Evolutionary conservation across 2,329 filamentous ascomycete genomes (phyloP).

Genomic region (Ophiostoma sp.): DNA sequence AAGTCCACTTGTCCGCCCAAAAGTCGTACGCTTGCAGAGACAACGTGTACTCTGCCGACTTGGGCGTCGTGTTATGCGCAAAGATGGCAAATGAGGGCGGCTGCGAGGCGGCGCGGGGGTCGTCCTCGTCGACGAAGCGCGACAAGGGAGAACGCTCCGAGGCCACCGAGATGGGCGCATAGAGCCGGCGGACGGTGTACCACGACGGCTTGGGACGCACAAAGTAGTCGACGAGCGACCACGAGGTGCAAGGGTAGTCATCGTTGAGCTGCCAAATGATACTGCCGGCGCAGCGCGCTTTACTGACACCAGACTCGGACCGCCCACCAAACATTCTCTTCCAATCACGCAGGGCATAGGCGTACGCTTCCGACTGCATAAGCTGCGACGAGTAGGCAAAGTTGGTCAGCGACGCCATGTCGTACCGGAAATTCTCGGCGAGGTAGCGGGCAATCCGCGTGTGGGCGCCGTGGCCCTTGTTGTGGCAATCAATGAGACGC

Average conservation of each 20-base stretch:
- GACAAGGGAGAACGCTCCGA: conserved; percentile 54
- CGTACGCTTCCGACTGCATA: conserved; percentile 67
- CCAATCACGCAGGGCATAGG: conserved; percentile 57
- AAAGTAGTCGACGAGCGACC: conserved; percentile 76
- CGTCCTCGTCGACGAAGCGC: conserved; percentile 4
- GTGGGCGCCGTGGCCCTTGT: conserved; percentile 90
- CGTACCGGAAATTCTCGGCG: conserved; percentile 81
- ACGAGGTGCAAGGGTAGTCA: conserved; percentile 82
- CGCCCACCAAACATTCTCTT: conserved; percentile 55
- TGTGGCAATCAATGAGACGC: conserved; percentile 88
- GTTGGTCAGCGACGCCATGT: conserved; percentile 59
- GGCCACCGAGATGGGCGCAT: conserved; percentile 70
- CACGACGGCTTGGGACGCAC: conserved; percentile 77
- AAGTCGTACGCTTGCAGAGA: not conserved
- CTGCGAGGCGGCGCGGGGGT: not conserved
- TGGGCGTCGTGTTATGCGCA: not conserved
- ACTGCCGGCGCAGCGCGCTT: conserved; percentile 71
- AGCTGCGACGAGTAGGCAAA: conserved; percentile 71
- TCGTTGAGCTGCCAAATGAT: conserved; percentile 86
- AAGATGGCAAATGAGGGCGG: not conserved
- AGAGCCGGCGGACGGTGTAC: conserved; percentile 74
- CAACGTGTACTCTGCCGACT: not conserved
- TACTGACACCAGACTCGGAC: conserved; percentile 71
- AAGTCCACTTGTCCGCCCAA: not conserved
- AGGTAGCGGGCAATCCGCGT: conserved; percentile 83